These are phyloP conservation scores for Dryadomyces quercivorus DNA, from an alignment of 2,329 filamentous ascomycete species.

Conservation along the genomic window DNA sequence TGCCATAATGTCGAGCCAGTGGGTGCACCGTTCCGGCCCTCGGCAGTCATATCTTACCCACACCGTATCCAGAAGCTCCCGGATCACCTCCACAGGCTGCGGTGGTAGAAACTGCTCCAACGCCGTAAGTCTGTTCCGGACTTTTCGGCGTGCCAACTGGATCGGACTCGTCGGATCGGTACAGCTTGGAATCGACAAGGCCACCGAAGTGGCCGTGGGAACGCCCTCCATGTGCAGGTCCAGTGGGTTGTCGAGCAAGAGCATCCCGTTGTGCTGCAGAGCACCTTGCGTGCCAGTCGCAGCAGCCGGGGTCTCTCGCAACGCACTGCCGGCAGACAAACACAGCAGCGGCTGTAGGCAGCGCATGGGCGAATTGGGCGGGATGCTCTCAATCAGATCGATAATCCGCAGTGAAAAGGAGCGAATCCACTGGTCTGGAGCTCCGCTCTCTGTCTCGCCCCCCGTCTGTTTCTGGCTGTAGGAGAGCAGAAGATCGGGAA, in stretches of 20 bases:
- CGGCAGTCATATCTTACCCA: constrained; percentile 27
- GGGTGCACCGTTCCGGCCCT: constrained; percentile 8
- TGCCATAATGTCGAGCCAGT: constrained; percentile 12
- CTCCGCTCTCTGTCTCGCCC: not conserved
- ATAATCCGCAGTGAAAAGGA: constrained; percentile 9
- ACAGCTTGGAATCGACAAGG: not conserved
- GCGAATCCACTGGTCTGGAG: constrained; percentile 4
- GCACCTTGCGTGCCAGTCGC: too few species aligned
- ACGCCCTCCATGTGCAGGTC: too few species aligned
- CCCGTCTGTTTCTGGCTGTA: not conserved
- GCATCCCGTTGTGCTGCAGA: not conserved
- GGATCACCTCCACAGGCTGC: constrained; percentile 24
- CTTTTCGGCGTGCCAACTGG: constrained; percentile 19
- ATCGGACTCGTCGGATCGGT: not conserved
- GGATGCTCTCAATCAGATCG: constrained; percentile 9
- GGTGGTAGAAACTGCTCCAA: constrained; percentile 26
- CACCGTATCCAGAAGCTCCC: constrained; percentile 24
- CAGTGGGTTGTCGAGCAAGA: not conserved
- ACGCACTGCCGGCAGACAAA: constrained; percentile 12
- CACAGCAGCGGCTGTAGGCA: constrained; percentile 15
- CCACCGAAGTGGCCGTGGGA: not conserved
- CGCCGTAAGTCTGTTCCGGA: constrained; percentile 21
- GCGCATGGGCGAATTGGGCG: constrained; percentile 13
- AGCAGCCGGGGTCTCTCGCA: constrained; percentile 1
- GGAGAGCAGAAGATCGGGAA: constrained; percentile 11